These are phyloP conservation scores for Hirschfeldia incana DNA, from an alignment of 345 rosid species.

Conservation along the genomic window DNA sequence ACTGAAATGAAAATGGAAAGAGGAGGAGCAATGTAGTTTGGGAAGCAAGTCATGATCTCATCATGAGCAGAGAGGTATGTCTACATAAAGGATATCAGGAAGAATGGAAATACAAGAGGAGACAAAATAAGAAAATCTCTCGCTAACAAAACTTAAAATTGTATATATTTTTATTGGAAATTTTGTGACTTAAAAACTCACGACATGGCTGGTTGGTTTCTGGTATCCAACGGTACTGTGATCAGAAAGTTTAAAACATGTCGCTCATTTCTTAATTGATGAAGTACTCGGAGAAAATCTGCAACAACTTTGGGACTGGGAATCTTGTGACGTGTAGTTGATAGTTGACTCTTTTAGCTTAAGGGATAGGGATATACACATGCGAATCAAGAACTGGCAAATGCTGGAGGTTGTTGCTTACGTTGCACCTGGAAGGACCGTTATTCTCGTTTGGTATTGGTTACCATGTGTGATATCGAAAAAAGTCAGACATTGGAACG, in stretches of 20 bases:
- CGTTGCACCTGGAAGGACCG: constrained; percentile 25
- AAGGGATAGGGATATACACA: constrained; percentile 1
- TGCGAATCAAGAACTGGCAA: neutral
- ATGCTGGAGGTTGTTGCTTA: neutral
- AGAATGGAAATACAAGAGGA: neutral
- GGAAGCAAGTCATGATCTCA: neutral
- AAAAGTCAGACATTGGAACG: too few species aligned
- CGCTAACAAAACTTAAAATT: neutral
- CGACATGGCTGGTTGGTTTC: neutral
- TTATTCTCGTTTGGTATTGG: constrained; percentile 19
- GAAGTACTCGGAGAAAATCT: neutral
- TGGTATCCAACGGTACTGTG: neutral
- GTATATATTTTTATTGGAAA: neutral
- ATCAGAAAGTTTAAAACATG: neutral
- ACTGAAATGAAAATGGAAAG: neutral
- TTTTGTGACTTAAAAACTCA: neutral
- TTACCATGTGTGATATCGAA: neutral
- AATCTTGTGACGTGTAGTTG: constrained; percentile 8
- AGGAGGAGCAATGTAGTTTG: neutral
- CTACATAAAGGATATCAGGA: neutral
- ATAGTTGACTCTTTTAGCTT: constrained; percentile 2
- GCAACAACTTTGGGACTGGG: constrained; percentile 4
- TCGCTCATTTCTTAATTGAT: neutral
- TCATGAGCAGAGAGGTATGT: neutral
- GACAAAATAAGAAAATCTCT: neutral